These are phyloP conservation scores for Inga leiocalycina DNA, from an alignment of 306 rosid species.

Conservation along the genomic window DNA sequence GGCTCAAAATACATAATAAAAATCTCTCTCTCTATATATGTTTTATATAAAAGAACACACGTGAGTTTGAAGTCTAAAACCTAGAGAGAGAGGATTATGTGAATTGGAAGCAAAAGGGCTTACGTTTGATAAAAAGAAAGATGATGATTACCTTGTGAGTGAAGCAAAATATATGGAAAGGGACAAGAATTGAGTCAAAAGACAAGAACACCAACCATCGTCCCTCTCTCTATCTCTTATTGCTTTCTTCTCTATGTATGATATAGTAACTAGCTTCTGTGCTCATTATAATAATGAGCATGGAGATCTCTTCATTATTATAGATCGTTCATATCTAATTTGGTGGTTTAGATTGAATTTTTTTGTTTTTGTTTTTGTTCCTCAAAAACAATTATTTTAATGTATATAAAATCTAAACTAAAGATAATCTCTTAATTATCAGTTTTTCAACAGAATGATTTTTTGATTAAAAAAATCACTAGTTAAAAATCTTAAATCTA, in stretches of 20 bases:
- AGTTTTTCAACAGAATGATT: no score
- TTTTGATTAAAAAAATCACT: no score
- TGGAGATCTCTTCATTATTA: no score
- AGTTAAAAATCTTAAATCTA: no score
- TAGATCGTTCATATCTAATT: no score
- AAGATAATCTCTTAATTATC: no score
- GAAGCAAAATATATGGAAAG: constrained; percentile 75
- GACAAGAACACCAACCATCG: constrained; percentile 69
- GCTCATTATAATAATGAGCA: no score
- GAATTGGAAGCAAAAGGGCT: constrained; percentile 74
- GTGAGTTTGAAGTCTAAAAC: constrained; percentile 52
- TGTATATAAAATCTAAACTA: no score
- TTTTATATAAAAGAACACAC: constrained; percentile 31
- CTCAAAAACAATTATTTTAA: no score
- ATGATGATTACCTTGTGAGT: constrained; percentile 91
- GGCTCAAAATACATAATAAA: neutral
- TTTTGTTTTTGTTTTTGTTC: no score
- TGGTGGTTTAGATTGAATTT: no score
- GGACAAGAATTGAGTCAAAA: constrained; percentile 72
- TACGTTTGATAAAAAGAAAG: constrained; percentile 40
- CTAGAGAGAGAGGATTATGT: constrained; percentile 53
- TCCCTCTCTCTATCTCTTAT: constrained; percentile 37
- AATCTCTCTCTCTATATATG: neutral
- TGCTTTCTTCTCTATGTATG: constrained; percentile 40
- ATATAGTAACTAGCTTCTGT: neutral